Evolutionary conservation across 352 stramenopile genomes (phyloP).

Genomic region (Aphanomyces stellatus): DNA sequence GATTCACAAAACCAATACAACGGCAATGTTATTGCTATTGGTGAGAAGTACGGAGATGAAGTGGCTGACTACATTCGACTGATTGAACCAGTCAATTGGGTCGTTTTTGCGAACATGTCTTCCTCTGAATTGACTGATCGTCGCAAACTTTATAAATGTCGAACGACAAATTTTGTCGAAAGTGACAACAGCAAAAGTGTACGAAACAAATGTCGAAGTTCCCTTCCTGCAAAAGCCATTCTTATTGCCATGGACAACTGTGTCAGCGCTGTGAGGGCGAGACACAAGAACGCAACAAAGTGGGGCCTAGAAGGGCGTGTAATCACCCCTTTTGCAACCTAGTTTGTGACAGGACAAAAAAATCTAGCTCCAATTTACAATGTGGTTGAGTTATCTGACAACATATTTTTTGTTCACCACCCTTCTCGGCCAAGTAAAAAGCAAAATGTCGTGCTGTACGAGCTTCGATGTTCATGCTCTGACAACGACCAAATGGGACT

Average conservation of each 20-base stretch:
- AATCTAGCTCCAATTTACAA: background rate
- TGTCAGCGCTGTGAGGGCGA: background rate
- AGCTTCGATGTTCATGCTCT: background rate
- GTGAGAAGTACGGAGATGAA: background rate
- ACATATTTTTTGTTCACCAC: background rate
- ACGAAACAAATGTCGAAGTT: background rate
- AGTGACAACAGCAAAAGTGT: background rate
- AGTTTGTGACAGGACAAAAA: background rate
- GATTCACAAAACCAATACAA: background rate
- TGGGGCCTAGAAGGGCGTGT: background rate
- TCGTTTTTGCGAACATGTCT: background rate
- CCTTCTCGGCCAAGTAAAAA: background rate
- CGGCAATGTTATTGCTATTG: background rate
- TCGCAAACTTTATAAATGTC: background rate
- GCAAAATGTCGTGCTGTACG: background rate
- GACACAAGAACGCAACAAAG: background rate
- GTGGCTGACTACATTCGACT: background rate
- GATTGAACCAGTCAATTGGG: background rate
- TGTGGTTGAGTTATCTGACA: background rate
- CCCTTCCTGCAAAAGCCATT: background rate
- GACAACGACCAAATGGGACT: background rate
- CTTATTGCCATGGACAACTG: background rate
- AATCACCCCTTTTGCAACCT: background rate
- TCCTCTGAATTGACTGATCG: background rate
- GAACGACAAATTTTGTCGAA: background rate